Conservation (phyloP, 2,329 filamentous ascomycete genomes). For the Arthrobotrys entomopaga region DNA sequence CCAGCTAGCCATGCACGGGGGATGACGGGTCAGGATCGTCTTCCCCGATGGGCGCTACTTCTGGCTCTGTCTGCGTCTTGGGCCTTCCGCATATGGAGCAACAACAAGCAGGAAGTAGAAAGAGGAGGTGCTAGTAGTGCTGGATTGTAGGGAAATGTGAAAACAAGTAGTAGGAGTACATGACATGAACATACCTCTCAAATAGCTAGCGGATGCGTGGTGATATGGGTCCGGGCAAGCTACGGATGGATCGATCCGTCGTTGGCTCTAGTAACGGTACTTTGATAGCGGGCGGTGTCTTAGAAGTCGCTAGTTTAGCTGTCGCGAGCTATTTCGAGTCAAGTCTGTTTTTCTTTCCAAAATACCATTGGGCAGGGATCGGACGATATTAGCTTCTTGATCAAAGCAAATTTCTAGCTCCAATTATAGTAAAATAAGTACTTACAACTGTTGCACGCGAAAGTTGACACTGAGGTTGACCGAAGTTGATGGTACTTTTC, state of each 20-base stretch:
- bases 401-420: too few relatives aligned
- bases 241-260: conserved; percentile 50
- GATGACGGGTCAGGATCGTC: conserved; percentile 46
- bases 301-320: conserved; percentile 24
- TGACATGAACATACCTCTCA: conserved; percentile 47
- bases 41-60: conserved; percentile 50
- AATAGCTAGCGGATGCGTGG: conserved; percentile 44
- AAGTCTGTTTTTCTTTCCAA: conserved; percentile 13
- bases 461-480: too few relatives aligned
- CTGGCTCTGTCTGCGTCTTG: conserved; percentile 16
- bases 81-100: conserved; percentile 49
- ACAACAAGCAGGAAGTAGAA: too few relatives aligned
- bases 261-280: conserved; percentile 27
- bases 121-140: too few relatives aligned
- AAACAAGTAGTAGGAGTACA: conserved; percentile 35
- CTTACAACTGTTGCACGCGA: not conserved
- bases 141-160: conserved; percentile 35
- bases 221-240: conserved; percentile 28
- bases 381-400: not conserved
- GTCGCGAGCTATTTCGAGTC: conserved; percentile 34
- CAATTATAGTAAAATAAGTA: conserved; percentile 12
- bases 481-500: conserved; percentile 11
- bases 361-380: not conserved
- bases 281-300: conserved; percentile 37
- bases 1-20: conserved; percentile 42